Evolutionary conservation across 306 rosid genomes (phyloP).

Genomic region (Gillenia trifoliata): DNA sequence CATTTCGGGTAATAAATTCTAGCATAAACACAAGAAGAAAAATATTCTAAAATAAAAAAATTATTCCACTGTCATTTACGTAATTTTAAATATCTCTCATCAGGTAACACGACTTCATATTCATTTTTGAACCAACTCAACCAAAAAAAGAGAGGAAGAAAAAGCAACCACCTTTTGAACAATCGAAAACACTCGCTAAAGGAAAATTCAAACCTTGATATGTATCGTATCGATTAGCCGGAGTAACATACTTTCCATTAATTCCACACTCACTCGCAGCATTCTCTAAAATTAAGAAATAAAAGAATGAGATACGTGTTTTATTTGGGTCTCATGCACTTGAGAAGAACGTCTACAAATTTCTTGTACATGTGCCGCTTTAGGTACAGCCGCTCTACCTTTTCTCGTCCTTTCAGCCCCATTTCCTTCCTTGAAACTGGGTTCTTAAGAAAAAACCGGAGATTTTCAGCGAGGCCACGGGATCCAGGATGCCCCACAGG

Average conservation of each 20-base stretch:
- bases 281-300: conserved; percentile 20
- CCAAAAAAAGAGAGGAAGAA: no score
- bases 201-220: neutral
- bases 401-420: conserved; percentile 71
- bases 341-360: conserved; percentile 65
- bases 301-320: conserved; percentile 34
- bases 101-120: no score
- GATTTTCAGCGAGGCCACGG: conserved; percentile 47
- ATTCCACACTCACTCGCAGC: conserved; percentile 12
- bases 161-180: no score
- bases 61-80: no score
- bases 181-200: neutral
- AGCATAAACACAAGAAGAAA: no score
- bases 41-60: no score
- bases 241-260: neutral
- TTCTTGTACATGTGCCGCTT: conserved; percentile 79
- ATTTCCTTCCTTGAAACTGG: conserved; percentile 51
- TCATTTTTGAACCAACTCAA: no score
- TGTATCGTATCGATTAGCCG: neutral
- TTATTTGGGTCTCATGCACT: conserved; percentile 70
- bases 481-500: conserved; percentile 59
- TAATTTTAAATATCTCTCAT: no score
- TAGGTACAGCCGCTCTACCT: conserved; percentile 68
- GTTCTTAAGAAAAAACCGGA: conserved; percentile 59
- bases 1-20: no score